A percentile compares a stretch with the other conserved stretches of the same genome.
Conservation (phyloP, 352 stramenopile genomes). For the Phytophthora sansomeana region DNA sequence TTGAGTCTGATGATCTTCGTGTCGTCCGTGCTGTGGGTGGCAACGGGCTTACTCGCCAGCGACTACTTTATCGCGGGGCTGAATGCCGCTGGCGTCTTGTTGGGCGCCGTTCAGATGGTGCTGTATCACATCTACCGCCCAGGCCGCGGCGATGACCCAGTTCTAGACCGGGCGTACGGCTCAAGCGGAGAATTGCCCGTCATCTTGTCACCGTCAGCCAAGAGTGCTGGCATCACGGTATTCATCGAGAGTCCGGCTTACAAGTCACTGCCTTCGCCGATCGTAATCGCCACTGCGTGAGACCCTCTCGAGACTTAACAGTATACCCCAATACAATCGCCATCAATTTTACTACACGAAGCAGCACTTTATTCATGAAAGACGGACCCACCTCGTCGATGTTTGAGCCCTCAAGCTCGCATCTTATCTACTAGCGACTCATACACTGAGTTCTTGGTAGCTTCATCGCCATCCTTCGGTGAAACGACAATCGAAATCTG, state of each 20-base stretch:
- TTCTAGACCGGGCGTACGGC: neutral
- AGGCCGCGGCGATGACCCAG: neutral
- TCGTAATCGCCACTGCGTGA: slow-evolving; percentile 6
- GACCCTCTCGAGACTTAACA: too few species aligned
- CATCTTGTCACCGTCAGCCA: neutral
- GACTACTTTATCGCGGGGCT: slow-evolving; percentile 54
- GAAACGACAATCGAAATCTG: slow-evolving; percentile 24
- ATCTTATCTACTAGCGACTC: slow-evolving; percentile 11
- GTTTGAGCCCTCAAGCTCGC: neutral
- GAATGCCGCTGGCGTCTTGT: slow-evolving; percentile 41
- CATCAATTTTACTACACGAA: neutral
- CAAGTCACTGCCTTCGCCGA: slow-evolving; percentile 2
- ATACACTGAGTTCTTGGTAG: slow-evolving; percentile 29
- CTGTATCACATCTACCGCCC: slow-evolving; percentile 58
- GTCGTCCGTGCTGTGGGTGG: slow-evolving; percentile 58
- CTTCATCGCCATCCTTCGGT: slow-evolving; percentile 4
- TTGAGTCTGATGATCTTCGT: slow-evolving; percentile 57
- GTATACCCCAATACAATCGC: neutral
- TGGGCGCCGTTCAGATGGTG: slow-evolving; percentile 49
- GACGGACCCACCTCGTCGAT: neutral
- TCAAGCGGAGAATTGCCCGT: neutral
- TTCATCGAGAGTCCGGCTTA: slow-evolving; percentile 9
- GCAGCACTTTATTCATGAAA: neutral
- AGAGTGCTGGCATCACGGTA: neutral
- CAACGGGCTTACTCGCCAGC: slow-evolving; percentile 48